Conservation (phyloP, 2,329 filamentous ascomycete genomes). For the Aspergillus sp. region DNA sequence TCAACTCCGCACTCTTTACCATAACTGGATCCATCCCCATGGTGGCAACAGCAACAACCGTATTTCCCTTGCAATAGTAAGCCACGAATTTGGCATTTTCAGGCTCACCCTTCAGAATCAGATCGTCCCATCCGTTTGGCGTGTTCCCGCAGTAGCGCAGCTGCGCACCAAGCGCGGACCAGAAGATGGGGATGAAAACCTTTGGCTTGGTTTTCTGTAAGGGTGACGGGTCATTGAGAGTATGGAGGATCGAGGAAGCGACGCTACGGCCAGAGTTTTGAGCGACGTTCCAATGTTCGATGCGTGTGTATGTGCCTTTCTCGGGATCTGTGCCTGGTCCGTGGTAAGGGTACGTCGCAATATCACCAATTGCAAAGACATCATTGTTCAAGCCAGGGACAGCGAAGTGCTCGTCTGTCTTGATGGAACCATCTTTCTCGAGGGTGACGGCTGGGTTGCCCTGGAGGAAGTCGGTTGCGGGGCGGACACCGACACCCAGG, state of each 20-base stretch:
- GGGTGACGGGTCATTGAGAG: slow-evolving; percentile 33
- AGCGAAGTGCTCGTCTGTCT: slow-evolving; percentile 75
- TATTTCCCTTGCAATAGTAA: slow-evolving; percentile 84
- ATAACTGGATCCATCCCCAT: slow-evolving; percentile 91
- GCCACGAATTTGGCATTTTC: slow-evolving; percentile 81
- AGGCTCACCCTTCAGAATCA: slow-evolving; percentile 75
- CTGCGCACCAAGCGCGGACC: slow-evolving; percentile 88
- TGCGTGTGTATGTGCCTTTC: slow-evolving; percentile 67
- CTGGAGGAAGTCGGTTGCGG: slow-evolving; percentile 79
- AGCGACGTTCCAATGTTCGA: slow-evolving; percentile 98
- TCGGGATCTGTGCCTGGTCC: slow-evolving; percentile 73
- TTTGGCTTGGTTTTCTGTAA: slow-evolving; percentile 55
- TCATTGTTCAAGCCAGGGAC: slow-evolving; percentile 70
- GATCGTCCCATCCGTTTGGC: slow-evolving; percentile 76
- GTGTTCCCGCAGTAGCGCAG: slow-evolving; percentile 93
- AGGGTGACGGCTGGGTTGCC: slow-evolving; percentile 69
- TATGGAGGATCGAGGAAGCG: slow-evolving; percentile 72
- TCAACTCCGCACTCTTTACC: slow-evolving; percentile 78
- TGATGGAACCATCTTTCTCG: slow-evolving; percentile 81
- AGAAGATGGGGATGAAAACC: slow-evolving; percentile 90
- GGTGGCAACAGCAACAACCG: slow-evolving; percentile 82
- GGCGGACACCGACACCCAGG: slow-evolving; percentile 83
- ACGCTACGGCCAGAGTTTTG: slow-evolving; percentile 85
- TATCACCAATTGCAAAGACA: slow-evolving; percentile 92
- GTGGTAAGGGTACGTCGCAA: slow-evolving; percentile 90